Evolutionary conservation across 768 basidiomycete genomes (phyloP), one percentile per base, ranked within the genome.

Genomic region (Lactarius quietus): DNA sequence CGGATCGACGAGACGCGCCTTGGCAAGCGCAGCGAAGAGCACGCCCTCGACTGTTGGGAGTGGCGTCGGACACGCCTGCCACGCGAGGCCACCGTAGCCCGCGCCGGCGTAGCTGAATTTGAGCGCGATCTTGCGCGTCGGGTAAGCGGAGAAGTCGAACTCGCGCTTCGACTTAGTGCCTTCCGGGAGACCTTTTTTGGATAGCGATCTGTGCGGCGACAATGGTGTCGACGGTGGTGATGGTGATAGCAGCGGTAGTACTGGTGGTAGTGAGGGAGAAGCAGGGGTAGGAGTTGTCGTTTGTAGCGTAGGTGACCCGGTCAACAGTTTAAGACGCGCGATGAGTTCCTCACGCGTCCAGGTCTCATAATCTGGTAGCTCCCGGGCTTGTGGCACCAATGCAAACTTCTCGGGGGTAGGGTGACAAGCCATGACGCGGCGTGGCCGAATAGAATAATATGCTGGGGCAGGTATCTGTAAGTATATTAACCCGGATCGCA

Each of bases 41-140:
- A 92, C 89, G 18, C 84, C 88, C 74, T 99, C 97, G 9, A 99
- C 97, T 0, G 96, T 96, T 7, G 93, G 92, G 10, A 95, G 76
- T 8, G 89, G 86, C 1, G 89, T 89, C 8, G 82, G 81, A 33
- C 79, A 81, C 41, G 78, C 73, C 74, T 98, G 97, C 72, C 85
- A 86, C 1, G 95, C 93, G 51, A 99, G 83, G 15, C 96, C 97
- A 62, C 88, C 87, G 73, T 96, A 98, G 31, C 92, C 89, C 85
- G 88, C 90, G 17, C 96, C 96, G 52, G 92, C 86, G 72, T 98
- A 99, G 73, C 86, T 89, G 73, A 98, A 93, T 72, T 92, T 90
- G 60, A 99, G 80, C 1, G 97, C 97, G 66, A 99, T 93, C 77
- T 98, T 98, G 59, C 92, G 89, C 41, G 82, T 81, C 8, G 92